These are phyloP conservation scores for Venturia pyrina DNA, from an alignment of 2,329 filamentous ascomycete species.

Conservation along the genomic window DNA sequence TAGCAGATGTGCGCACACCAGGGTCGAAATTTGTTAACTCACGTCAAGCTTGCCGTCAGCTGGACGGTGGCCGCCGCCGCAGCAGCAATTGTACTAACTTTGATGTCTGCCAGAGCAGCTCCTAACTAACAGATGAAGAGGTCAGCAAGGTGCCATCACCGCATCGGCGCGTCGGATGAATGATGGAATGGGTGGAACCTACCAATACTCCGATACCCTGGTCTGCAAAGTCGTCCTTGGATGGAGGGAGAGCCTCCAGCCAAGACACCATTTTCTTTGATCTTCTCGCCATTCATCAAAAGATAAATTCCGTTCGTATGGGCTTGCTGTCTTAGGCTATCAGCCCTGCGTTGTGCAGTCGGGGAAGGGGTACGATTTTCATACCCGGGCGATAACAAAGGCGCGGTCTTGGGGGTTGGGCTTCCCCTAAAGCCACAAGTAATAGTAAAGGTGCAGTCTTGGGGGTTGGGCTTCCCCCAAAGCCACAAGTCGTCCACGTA, in stretches of 20 bases:
- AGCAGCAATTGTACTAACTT: constrained; percentile 50
- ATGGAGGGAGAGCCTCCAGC: neutral
- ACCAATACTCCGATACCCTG: neutral
- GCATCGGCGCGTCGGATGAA: neutral
- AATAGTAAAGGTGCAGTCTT: too few relatives aligned
- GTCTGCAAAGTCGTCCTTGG: neutral
- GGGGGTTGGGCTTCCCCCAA: too few relatives aligned
- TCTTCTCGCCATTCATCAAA: neutral
- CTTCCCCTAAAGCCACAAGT: too few relatives aligned
- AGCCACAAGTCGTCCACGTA: too few relatives aligned
- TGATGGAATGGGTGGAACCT: neutral
- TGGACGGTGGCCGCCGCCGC: too few relatives aligned
- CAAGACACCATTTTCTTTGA: neutral
- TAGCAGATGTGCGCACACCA: too few relatives aligned
- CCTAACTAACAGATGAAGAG: neutral
- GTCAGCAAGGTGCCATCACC: neutral
- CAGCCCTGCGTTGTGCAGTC: neutral
- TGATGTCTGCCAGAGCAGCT: constrained; percentile 28
- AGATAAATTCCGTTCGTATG: neutral
- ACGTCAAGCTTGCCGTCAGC: constrained; percentile 51
- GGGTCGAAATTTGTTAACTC: too few relatives aligned
- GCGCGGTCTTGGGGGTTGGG: too few relatives aligned
- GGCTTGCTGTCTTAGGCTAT: neutral
- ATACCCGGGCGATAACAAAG: too few relatives aligned
- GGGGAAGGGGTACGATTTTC: too few relatives aligned